Evolutionary conservation across 495 filamentous ascomycete genomes (phyloP).

Genomic region (Letharia lupina): DNA sequence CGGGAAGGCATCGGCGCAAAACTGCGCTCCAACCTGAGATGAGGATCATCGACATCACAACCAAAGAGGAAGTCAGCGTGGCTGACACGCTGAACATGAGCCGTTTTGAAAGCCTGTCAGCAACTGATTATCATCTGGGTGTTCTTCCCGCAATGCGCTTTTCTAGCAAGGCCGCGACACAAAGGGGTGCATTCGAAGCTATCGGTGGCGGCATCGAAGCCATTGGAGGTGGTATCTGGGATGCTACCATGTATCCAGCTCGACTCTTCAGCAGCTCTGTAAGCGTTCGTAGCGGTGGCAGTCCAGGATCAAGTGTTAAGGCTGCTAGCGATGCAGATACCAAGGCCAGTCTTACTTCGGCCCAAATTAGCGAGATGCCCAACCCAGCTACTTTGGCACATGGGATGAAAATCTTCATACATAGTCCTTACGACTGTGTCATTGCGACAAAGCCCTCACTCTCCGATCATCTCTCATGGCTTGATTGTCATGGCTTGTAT

Average conservation of each 20-base stretch:
- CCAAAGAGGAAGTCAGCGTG: slow-evolving; percentile 66
- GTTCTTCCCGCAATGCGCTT: slow-evolving; percentile 67
- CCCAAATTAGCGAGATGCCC: slow-evolving; percentile 21
- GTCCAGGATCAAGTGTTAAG: slow-evolving; percentile 45
- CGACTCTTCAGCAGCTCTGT: slow-evolving; percentile 79
- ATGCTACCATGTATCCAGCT: slow-evolving; percentile 75
- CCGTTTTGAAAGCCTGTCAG: slow-evolving; percentile 76
- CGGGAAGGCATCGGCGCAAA: slow-evolving; percentile 55
- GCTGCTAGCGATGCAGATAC: slow-evolving; percentile 38
- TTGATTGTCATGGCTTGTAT: slow-evolving; percentile 69
- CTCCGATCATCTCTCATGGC: slow-evolving; percentile 74
- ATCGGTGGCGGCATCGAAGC: slow-evolving; percentile 48
- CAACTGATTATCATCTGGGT: slow-evolving; percentile 84
- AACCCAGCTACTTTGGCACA: slow-evolving; percentile 38
- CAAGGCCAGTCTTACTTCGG: slow-evolving; percentile 34
- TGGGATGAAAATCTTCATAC: slow-evolving; percentile 88
- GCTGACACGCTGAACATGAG: slow-evolving; percentile 75
- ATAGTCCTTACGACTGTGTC: slow-evolving; percentile 92
- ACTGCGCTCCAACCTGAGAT: slow-evolving; percentile 80
- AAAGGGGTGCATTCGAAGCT: slow-evolving; percentile 61
- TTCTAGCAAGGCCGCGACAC: slow-evolving; percentile 46
- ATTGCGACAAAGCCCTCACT: slow-evolving; percentile 78
- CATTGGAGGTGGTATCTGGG: slow-evolving; percentile 58
- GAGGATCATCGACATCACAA: slow-evolving; percentile 77
- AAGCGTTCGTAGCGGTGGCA: slow-evolving; percentile 67